Evolutionary conservation across 805 yeast species (phyloP), one percentile per base, ranked within the genome.

Genomic region (Saturnispora besseyi): DNA sequence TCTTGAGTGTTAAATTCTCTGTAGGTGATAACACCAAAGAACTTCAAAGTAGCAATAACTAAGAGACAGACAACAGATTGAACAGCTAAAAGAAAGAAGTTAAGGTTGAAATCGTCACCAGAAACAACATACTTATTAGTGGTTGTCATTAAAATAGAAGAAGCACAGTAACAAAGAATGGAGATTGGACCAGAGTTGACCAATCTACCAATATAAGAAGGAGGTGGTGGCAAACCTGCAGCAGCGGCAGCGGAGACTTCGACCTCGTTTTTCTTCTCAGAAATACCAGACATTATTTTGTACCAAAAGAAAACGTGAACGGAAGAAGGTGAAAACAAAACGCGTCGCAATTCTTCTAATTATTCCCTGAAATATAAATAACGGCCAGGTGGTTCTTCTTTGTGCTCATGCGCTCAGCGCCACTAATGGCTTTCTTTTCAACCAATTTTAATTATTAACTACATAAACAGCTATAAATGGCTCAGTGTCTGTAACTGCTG

Each of bases 61-160:
- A 72, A 64, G 53, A 85, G 76, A 74, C 98, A 91, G 52, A 91
- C 96, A 49, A 80, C 67, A 31, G 91, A 79, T 74, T 93, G 99
- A 40, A 89, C 82, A 40, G 95, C 95, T 66, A 93, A 74, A 62
- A 91, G 75, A 61, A 93, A 82, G 64, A 89, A 89, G 75, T 89
- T 89, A 78, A 93, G 78, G 65, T 83, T 76, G 65, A 85, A 80
- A 29, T 76, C 71, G 58, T 74, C 75, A 29, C 85, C 88, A 24
- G 86, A 78, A 52, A 93, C 84, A 52, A 93, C 98, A 64, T 82
- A 91, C 72, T 93, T 93, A 77, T 93, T 93, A 53, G 98, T 90
- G 54, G 90, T 89, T 30, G 99, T 93, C 99, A 93, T 93, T 66
- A 93, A 72, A 58, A 93, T 93, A 24, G 99, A 93, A 22, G 99